Evolutionary conservation across 164 flowering plant species (phyloP).

Genomic region (Aristolochia contorta): DNA sequence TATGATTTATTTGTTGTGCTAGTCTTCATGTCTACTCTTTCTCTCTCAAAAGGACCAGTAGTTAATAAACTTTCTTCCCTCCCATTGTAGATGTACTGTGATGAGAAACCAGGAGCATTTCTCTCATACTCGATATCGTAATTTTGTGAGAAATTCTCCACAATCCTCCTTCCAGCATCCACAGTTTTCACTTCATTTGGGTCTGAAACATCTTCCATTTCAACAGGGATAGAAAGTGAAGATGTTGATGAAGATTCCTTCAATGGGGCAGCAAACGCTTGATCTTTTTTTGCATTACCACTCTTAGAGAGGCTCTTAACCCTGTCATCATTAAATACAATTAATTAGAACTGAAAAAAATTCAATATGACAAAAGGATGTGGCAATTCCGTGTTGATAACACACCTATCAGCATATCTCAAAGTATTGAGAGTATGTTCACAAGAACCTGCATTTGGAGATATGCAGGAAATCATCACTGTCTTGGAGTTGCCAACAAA

Average conservation of each 20-base stretch:
- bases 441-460: conserved; percentile 98
- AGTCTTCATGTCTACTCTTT: conserved; percentile 34
- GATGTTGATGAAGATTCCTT: conserved; percentile 50
- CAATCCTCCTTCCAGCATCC: conserved; percentile 41
- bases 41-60: conserved; percentile 43
- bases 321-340: conserved; percentile 30
- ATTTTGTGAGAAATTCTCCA: conserved; percentile 31
- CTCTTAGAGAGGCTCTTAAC: conserved; percentile 90
- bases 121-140: conserved; percentile 34
- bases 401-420: conserved; percentile 96
- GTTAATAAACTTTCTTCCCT: conserved; percentile 38
- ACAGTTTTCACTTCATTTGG: conserved; percentile 41
- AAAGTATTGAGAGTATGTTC: conserved; percentile 96
- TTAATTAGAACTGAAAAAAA: background rate
- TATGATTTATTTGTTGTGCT: conserved; percentile 27
- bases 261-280: conserved; percentile 20
- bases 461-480: conserved; percentile 98
- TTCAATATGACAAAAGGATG: too few species aligned
- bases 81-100: conserved; percentile 27
- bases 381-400: background rate
- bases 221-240: conserved; percentile 30
- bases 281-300: conserved; percentile 76
- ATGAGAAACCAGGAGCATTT: conserved; percentile 26
- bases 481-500: conserved; percentile 98
- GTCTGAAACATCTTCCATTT: conserved; percentile 40